Percentiles rank a stretch among this genome's conserved stretches.
Evolutionary conservation across 148 eudicot genomes (phyloP).

Genomic region (Arctostaphylos glauca): DNA sequence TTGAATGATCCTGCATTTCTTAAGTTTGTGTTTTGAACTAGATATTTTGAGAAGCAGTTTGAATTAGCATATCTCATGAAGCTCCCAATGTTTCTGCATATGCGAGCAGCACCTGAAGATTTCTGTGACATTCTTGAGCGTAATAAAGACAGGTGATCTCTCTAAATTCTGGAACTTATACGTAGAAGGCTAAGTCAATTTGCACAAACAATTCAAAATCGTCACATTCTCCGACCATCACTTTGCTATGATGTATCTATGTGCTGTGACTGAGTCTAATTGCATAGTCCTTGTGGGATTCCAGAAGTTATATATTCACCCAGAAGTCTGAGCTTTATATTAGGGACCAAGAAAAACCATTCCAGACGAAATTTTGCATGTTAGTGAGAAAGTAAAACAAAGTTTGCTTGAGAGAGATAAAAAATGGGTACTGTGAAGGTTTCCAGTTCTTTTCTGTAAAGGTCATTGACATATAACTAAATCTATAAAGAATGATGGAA

Average conservation of each 20-base stretch:
- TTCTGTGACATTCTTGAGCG: conserved; percentile 73
- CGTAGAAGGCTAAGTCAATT: neutral
- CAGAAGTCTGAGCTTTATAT: neutral
- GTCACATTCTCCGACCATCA: neutral
- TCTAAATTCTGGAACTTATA: neutral
- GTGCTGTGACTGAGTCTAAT: neutral
- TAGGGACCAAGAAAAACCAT: neutral
- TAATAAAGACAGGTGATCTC: conserved; percentile 64
- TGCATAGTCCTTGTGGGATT: neutral
- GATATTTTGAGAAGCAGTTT: conserved; percentile 95
- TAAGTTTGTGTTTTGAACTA: conserved; percentile 18
- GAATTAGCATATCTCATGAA: conserved; percentile 73
- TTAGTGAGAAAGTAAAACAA: neutral
- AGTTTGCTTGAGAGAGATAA: neutral
- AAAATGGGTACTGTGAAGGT: neutral
- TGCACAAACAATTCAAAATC: neutral
- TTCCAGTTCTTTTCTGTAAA: neutral
- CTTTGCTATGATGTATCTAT: neutral
- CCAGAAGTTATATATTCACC: conserved; percentile 9
- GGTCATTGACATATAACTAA: neutral
- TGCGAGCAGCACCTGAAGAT: conserved; percentile 97
- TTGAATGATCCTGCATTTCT: neutral
- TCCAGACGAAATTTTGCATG: neutral
- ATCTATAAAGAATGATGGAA: neutral
- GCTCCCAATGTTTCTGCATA: conserved; percentile 98